Evolutionary conservation across 805 yeast species (phyloP).

Genomic region (Starmerella kuoi): DNA sequence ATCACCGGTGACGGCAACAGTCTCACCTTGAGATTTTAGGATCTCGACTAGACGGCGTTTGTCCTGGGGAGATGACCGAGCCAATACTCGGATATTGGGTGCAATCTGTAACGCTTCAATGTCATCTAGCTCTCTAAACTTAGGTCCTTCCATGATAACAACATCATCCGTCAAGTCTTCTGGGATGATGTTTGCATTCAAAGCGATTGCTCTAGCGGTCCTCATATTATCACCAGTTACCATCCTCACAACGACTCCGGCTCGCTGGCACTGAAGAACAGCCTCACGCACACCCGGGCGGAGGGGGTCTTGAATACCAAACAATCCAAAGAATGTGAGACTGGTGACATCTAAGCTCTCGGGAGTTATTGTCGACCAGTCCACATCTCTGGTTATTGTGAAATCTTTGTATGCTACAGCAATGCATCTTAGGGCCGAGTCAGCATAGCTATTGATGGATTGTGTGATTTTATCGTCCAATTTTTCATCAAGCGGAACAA

Average conservation of each 20-base stretch:
- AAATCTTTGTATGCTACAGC: constrained; percentile 73
- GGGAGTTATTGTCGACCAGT: constrained; percentile 11
- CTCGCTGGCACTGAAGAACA: constrained; percentile 68
- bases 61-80: constrained; percentile 94
- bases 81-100: constrained; percentile 73
- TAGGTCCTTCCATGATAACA: constrained; percentile 87
- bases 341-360: constrained; percentile 22
- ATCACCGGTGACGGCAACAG: constrained; percentile 98
- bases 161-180: constrained; percentile 40
- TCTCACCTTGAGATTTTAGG: constrained; percentile 68
- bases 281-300: constrained; percentile 85
- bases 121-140: constrained; percentile 54
- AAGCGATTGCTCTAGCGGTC: constrained; percentile 86
- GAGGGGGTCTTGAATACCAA: constrained; percentile 92
- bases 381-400: constrained; percentile 16
- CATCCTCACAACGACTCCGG: constrained; percentile 94
- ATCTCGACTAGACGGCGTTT: constrained; percentile 77
- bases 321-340: constrained; percentile 55
- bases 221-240: constrained; percentile 92
- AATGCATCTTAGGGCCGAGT: constrained; percentile 73
- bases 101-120: constrained; percentile 46
- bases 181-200: constrained; percentile 59
- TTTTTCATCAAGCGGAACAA: constrained; percentile 23
- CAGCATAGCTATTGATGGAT: constrained; percentile 50
- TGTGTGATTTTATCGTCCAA: constrained; percentile 28